Conservation (phyloP, 1,284 basidiomycete species). For the Ceratobasidium sp. region DNA sequence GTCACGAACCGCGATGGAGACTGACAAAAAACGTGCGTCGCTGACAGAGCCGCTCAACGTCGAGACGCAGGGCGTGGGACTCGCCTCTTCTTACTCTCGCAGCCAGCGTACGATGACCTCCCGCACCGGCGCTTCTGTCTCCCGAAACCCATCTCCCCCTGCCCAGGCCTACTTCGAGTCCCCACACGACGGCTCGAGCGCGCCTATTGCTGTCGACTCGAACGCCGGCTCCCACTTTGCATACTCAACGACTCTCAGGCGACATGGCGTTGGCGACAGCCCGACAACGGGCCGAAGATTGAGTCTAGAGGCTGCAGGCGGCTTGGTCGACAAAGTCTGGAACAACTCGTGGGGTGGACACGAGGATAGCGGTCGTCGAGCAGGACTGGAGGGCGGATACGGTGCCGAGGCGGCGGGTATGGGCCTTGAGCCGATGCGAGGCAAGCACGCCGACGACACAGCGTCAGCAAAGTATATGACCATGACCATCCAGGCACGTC, state of each 20-base stretch:
- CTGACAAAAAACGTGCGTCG: constrained; percentile 47
- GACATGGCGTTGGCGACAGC: constrained; percentile 64
- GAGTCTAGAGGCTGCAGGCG: constrained; percentile 27
- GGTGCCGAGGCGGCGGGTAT: constrained; percentile 50
- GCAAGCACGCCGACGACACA: constrained; percentile 59
- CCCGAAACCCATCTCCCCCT: constrained; percentile 69
- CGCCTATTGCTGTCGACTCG: constrained; percentile 68
- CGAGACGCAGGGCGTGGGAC: constrained; percentile 20
- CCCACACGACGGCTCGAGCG: constrained; percentile 62
- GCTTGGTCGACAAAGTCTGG: constrained; percentile 45
- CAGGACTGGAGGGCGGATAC: constrained; percentile 32
- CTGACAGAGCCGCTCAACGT: constrained; percentile 35
- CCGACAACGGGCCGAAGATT: constrained; percentile 52
- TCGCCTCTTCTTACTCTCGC: constrained; percentile 44
- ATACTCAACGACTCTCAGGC: constrained; percentile 82
- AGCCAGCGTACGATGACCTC: constrained; percentile 20
- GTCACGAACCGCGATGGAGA: constrained; percentile 35
- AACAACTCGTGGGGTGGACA: constrained; percentile 8
- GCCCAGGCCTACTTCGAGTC: constrained; percentile 81
- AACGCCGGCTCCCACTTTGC: constrained; percentile 81
- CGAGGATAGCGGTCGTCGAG: background rate
- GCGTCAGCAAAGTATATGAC: constrained; percentile 67
- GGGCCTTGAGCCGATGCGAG: background rate
- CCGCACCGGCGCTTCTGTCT: constrained; percentile 10
- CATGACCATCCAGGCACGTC: constrained; percentile 69